Base-by-base conservation (phyloP, 2,329 filamentous ascomycete genomes). In the Sphaerulina vaccinii region DNA sequence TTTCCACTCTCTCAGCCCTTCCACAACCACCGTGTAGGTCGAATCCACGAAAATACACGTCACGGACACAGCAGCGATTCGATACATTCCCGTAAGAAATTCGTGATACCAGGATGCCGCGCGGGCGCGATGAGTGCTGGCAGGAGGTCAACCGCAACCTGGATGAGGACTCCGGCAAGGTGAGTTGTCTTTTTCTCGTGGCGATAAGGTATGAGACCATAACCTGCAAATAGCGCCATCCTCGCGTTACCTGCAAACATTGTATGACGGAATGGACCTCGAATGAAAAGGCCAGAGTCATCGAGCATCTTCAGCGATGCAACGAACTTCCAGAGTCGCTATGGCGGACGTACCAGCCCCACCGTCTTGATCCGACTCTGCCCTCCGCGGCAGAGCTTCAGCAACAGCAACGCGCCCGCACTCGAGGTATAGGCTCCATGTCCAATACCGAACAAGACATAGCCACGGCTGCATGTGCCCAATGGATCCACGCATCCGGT, bases 81-180 rank as follows among this genome's bases (percentile, higher is more conserved):
- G 32, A 35, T n/a, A 7, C 32, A 35, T 35, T 35, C 32, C 27
- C 32, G 16, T 15, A n/a, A n/a, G 6, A n/a, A n/a, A 15, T 35
- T 18, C 49, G 38, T 23, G n/a, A n/a, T n/a, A n/a, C n/a, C n/a
- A n/a, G n/a, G 36, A 61, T 61, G 59, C 59, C 59, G n/a, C 52
- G 59, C 21, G 59, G 59, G 24, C 57, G 59, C 37, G 59, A 61
- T 36, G 59, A 61, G 43, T 61, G 59, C 53, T 61, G 59, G 59
- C 49, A 55, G 24, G 59, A 61, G 37, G 59, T 61, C 51, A 55
- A 48, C 19, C 57, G 57, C 40, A 56, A 44, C 24, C 55, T 59
- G 41, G 59, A 59, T 46, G 59, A 61, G 27, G 55, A 59, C 13
- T 58, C 59, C 3, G 59, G 59, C 53, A 61, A 61, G n/a, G n/a